Base-by-base conservation (phyloP, 371 early-diverging fungal genomes). In the Rhizomucor pusillus region DNA sequence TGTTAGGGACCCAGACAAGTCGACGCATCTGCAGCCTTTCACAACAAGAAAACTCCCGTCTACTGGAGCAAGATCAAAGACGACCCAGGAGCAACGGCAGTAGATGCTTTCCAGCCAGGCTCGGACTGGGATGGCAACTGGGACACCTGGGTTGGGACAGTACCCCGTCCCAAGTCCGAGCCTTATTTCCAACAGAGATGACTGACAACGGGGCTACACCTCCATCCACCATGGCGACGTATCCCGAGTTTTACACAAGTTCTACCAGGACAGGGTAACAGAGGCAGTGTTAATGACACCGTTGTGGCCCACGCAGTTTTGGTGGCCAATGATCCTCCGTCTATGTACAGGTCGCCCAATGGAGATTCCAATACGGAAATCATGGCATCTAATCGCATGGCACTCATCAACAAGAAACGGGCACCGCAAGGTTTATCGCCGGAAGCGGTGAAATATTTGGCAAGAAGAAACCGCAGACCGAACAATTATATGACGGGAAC, bases 11-110 rank as follows among this genome's bases (percentile, higher is more conserved):
- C 1, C 9, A 34, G 36, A 41, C 51, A 0, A 29, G 54, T 70
- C 12, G 69, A 75, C 43, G 60, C 59, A 18, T 75, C 71, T 45
- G 71, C 65, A 40, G 49, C 39, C 14, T 5, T 22, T 0, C 49
- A 47, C 56, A 56, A 56, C 18, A 4, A 34, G 5, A 25, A 56
- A 41, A n/a, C 29, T 1, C 34, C 5, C 2, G 0, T 11, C 16
- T 56, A 49, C 50, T 56, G 57, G 57, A 56, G 43, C 25, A 37
- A 37, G 37, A 14, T 39, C 0, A 16, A 43, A 1, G 25, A 7
- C 18, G 49, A 56, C 24, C 57, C 50, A 22, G 43, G 33, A 9
- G 50, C 50, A 43, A 16, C 7, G 22, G 41, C 49, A 33, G 24
- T 43, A 43, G 57, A 56, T 35, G 48, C 50, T 6, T 37, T 37